Percentiles rank a stretch among this genome's conserved stretches.
These are phyloP conservation scores for Lasiosphaeria miniovina DNA, from an alignment of 495 filamentous ascomycete species.

Conservation along the genomic window DNA sequence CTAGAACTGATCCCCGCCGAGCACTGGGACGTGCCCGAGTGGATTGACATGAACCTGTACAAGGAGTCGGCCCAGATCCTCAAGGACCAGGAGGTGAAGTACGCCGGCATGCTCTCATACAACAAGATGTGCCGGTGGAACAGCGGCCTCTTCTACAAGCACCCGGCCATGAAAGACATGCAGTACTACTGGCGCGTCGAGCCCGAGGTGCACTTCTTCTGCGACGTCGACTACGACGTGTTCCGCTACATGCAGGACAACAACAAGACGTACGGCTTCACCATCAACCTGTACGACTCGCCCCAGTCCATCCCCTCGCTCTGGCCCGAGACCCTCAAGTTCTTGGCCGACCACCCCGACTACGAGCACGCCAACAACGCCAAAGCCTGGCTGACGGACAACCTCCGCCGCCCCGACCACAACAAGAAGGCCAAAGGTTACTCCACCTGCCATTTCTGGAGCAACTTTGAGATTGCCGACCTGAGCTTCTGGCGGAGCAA, in stretches of 20 bases:
- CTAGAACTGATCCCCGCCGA: slow-evolving; percentile 83
- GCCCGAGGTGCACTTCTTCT: slow-evolving; percentile 99
- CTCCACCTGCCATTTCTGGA: slow-evolving; percentile 99
- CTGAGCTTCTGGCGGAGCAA: slow-evolving; percentile 92
- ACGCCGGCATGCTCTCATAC: slow-evolving; percentile 82
- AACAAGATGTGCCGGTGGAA: slow-evolving; percentile 99
- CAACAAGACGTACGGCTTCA: slow-evolving; percentile 98
- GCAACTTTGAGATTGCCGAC: slow-evolving; percentile 97
- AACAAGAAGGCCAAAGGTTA: slow-evolving; percentile 80
- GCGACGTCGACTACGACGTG: slow-evolving; percentile 96
- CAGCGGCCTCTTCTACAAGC: slow-evolving; percentile 94
- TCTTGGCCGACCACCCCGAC: slow-evolving; percentile 79
- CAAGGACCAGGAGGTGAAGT: slow-evolving; percentile 82
- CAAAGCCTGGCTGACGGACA: slow-evolving; percentile 81
- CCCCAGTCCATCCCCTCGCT: slow-evolving; percentile 79
- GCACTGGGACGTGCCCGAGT: slow-evolving; percentile 88
- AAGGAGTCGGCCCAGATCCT: slow-evolving; percentile 79
- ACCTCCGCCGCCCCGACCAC: slow-evolving; percentile 71
- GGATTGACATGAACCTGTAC: slow-evolving; percentile 88
- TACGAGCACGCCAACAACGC: slow-evolving; percentile 82
- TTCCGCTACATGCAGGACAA: slow-evolving; percentile 97
- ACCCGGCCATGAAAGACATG: slow-evolving; percentile 75
- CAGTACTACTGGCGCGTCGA: slow-evolving; percentile 99
- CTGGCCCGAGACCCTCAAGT: slow-evolving; percentile 94
- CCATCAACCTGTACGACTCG: slow-evolving; percentile 93